Evolutionary conservation across 2,329 filamentous ascomycete genomes (phyloP).

Genomic region (Alternaria consortialis): DNA sequence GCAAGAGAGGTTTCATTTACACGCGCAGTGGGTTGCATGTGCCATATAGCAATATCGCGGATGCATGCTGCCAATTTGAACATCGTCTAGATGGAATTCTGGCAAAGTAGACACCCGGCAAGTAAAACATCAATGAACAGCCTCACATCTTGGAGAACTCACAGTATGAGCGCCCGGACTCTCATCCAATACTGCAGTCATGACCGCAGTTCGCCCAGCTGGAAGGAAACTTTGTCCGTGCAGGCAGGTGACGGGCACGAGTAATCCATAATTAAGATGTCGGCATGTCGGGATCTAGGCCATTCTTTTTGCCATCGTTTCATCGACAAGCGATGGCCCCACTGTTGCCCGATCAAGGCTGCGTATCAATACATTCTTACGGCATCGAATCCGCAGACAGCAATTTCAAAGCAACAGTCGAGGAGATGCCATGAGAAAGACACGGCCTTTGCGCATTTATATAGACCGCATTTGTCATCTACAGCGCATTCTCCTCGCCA

Average conservation of each 20-base stretch:
- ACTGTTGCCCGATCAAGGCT: conserved; percentile 15
- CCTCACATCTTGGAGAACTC: neutral
- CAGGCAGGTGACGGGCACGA: neutral
- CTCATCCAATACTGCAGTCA: conserved; percentile 6
- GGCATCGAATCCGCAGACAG: conserved; percentile 7
- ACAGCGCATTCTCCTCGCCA: neutral
- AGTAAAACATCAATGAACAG: neutral
- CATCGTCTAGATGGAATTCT: neutral
- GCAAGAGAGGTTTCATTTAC: neutral
- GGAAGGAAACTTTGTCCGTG: neutral
- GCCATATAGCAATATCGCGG: neutral
- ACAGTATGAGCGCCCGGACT: neutral
- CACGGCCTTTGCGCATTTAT: neutral
- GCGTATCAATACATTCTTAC: conserved; percentile 5
- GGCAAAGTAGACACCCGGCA: neutral
- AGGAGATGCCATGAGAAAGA: neutral
- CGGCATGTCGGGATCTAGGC: conserved; percentile 11
- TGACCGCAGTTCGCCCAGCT: neutral
- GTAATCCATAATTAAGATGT: neutral
- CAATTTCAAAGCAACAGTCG: conserved; percentile 2
- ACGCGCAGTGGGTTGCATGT: neutral
- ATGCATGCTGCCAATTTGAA: neutral
- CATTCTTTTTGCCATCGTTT: conserved; percentile 6
- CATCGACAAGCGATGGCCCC: conserved; percentile 14
- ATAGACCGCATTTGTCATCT: neutral